Evolutionary conservation across 2,329 filamentous ascomycete genomes (phyloP), one percentile per base, ranked within the genome.

Genomic region (Fusarium brevicatenulatum): DNA sequence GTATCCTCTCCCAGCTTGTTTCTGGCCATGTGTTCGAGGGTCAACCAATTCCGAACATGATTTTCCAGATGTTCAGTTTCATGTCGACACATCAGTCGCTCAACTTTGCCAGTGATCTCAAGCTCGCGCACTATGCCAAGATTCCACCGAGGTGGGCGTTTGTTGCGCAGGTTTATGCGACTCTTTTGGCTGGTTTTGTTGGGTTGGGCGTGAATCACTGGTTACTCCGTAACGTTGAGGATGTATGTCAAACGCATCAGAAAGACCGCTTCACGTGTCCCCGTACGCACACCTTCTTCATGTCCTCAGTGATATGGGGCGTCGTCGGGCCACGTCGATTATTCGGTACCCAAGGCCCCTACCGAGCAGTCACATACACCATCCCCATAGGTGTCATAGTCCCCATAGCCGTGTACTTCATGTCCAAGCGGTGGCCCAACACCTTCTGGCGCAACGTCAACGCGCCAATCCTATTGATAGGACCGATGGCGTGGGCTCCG

Each of bases 31-130:
- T 91, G 80, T 85, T 91, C 42, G 91, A 90, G 1, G 91, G 91
- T 13, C 84, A 84, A 5, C 89, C 90, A 2, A 84, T 93, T 50
- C 89, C 90, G 10, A 90, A 92, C 85, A 92, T 93, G 90, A 85
- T 92, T 78, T 92, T 92, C 84, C 92, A 91, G 79, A 91, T 89
- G 68, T 92, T 90, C 70, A 88, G 89, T 56, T 91, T 89, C 76
- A 87, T 91, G 66, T 87, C 85, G 77, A 90, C 91, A 83, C 84
- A 84, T 25, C 88, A 91, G 77, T 89, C 87, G 0, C 82, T 91
- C 54, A 88, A 86, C 77, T 91, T 91, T 76, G 80, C 84, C 7
- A 85, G 89, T 73, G 89, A 91, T 72, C 83, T 91, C 71, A 91
- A 91, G 76, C 82, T 90, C 2, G 89, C 86, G 19, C 90, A 91